Evolutionary conservation across 192 early-diverging fungal species (phyloP).

Genomic region (Phlyctochytrium bullatum): DNA sequence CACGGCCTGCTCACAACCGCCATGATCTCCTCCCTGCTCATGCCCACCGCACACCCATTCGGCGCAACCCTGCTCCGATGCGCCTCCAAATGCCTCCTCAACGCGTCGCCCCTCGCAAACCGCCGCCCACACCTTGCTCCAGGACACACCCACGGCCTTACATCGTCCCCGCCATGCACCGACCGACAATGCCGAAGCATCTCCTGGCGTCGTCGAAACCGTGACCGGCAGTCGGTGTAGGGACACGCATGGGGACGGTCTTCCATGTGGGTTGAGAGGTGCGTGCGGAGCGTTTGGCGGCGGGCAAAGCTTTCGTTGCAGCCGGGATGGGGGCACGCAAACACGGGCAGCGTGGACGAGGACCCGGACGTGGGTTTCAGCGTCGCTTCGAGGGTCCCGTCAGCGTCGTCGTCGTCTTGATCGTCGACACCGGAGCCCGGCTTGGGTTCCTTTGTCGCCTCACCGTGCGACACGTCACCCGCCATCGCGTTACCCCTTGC

Average conservation of each 20-base stretch:
- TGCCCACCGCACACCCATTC: constrained; percentile 11
- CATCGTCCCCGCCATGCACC: constrained; percentile 23
- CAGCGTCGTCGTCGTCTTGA: too few relatives aligned
- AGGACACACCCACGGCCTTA: constrained; percentile 20
- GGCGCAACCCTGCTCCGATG: background rate
- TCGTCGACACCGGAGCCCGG: too few relatives aligned
- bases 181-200: constrained; percentile 13
- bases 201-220: constrained; percentile 17
- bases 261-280: constrained; percentile 3
- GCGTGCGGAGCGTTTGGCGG: background rate
- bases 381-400: too few relatives aligned
- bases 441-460: too few relatives aligned
- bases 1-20: constrained; percentile 9
- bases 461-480: too few relatives aligned
- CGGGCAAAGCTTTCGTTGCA: too few relatives aligned
- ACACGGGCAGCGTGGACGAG: too few relatives aligned
- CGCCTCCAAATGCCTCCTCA: constrained; percentile 22
- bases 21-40: constrained; percentile 13
- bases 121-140: constrained; percentile 11
- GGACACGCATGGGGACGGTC: constrained; percentile 11
- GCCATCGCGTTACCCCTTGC: too few relatives aligned
- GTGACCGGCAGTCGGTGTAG: constrained; percentile 6
- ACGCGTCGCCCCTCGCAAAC: constrained; percentile 23
- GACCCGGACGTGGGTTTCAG: too few relatives aligned
- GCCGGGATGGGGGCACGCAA: too few relatives aligned